Percentiles rank a stretch among this genome's conserved stretches.
Evolutionary conservation across 2,329 filamentous ascomycete species (phyloP).

Genomic region (Teratosphaeria gauchensis): DNA sequence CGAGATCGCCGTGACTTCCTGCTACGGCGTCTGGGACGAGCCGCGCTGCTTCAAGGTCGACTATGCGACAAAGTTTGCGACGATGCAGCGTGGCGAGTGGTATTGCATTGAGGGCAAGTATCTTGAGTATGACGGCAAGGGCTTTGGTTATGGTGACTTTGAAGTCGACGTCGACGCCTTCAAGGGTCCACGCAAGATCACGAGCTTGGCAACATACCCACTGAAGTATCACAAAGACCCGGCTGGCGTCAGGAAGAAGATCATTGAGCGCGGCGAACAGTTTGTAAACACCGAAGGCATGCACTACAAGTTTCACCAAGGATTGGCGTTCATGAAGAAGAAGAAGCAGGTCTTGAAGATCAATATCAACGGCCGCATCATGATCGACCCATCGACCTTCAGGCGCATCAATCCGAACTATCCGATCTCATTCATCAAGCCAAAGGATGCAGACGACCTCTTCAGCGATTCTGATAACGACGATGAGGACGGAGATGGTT

Average conservation of each 20-base stretch:
- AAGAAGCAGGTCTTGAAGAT: constrained; percentile 67
- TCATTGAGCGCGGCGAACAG: constrained; percentile 74
- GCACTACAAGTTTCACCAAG: constrained; percentile 73
- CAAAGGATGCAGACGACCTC: constrained; percentile 51
- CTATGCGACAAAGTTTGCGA: constrained; percentile 58
- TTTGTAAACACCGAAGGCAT: constrained; percentile 74
- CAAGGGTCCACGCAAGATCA: constrained; percentile 74
- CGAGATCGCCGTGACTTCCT: constrained; percentile 65
- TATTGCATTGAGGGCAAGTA: constrained; percentile 71
- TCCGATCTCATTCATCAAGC: constrained; percentile 61
- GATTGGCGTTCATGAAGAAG: constrained; percentile 76
- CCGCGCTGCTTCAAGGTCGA: constrained; percentile 77
- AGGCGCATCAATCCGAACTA: constrained; percentile 82
- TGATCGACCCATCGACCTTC: constrained; percentile 78
- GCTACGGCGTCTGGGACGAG: constrained; percentile 66
- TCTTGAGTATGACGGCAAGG: constrained; percentile 80
- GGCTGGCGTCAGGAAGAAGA: constrained; percentile 50
- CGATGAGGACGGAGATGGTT: constrained; percentile 12
- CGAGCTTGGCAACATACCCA: constrained; percentile 65
- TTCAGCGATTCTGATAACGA: constrained; percentile 41
- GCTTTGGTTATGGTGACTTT: constrained; percentile 66
- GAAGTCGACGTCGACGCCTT: constrained; percentile 63
- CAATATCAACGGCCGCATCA: constrained; percentile 76
- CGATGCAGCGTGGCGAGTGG: constrained; percentile 62
- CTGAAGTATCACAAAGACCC: constrained; percentile 71